These are phyloP conservation scores for Komagataella mondaviorum DNA, from an alignment of 805 yeast species.

Conservation along the genomic window DNA sequence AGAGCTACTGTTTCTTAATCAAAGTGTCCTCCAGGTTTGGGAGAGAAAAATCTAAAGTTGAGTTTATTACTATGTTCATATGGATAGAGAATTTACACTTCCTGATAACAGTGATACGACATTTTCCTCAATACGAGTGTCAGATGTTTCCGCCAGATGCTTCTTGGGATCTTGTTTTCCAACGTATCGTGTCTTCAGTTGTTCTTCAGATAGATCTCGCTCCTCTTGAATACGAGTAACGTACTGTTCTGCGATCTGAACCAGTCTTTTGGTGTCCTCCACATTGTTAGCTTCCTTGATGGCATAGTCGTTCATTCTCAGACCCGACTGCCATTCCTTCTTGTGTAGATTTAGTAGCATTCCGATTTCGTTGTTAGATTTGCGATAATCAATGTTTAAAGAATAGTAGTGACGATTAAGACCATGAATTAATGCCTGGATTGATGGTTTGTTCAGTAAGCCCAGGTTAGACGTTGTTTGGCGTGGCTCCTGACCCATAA, in stretches of 20 bases:
- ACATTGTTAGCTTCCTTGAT: slow-evolving; percentile 66
- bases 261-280: slow-evolving; percentile 65
- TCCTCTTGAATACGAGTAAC: slow-evolving; percentile 88
- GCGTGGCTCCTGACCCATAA: slow-evolving; percentile 97
- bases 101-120: slow-evolving; percentile 80
- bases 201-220: slow-evolving; percentile 75
- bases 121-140: slow-evolving; percentile 76
- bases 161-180: slow-evolving; percentile 99
- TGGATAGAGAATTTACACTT: slow-evolving; percentile 81
- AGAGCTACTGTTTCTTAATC: slow-evolving; percentile 48
- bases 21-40: slow-evolving; percentile 62
- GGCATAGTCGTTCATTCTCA: slow-evolving; percentile 64
- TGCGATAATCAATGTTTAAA: slow-evolving; percentile 85
- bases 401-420: slow-evolving; percentile 95
- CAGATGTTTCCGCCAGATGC: slow-evolving; percentile 85
- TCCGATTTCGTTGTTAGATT: slow-evolving; percentile 82
- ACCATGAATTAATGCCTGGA: slow-evolving; percentile 95
- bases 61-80: slow-evolving; percentile 13
- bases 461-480: slow-evolving; percentile 96
- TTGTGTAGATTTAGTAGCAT: slow-evolving; percentile 92
- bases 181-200: slow-evolving; percentile 87
- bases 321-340: slow-evolving; percentile 90
- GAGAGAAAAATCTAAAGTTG: slow-evolving; percentile 12
- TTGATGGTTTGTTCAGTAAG: slow-evolving; percentile 87
- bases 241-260: slow-evolving; percentile 80